Conservation (phyloP, 2,329 filamentous ascomycete genomes). For the Trichoderma atroviride region DNA sequence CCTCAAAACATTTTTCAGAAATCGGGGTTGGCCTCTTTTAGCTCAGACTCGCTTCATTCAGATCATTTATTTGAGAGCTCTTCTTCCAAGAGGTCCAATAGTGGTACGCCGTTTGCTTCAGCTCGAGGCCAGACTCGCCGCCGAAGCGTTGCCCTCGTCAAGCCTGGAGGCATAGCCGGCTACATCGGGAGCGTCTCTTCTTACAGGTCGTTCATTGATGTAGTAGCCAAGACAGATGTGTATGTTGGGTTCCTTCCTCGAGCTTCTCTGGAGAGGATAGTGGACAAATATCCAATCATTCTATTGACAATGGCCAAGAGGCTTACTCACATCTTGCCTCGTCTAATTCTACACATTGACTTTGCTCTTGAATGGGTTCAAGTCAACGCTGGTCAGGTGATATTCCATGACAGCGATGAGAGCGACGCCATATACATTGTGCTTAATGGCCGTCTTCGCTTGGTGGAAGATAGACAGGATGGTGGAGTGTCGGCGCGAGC, state of each 20-base stretch:
- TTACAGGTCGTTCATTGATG: conserved; percentile 93
- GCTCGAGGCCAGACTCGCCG: conserved; percentile 50
- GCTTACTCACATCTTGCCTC: conserved; percentile 83
- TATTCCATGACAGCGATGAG: conserved; percentile 91
- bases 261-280: conserved; percentile 83
- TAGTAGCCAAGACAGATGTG: conserved; percentile 96
- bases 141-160: conserved; percentile 84
- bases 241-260: conserved; percentile 94
- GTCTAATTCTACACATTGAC: conserved; percentile 92
- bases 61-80: conserved; percentile 33
- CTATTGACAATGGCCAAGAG: conserved; percentile 95
- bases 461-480: conserved; percentile 79
- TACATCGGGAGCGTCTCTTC: conserved; percentile 95
- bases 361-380: conserved; percentile 99
- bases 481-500: conserved; percentile 84
- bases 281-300: conserved; percentile 89
- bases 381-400: conserved; percentile 90
- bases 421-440: conserved; percentile 99
- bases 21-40: conserved; percentile 33
- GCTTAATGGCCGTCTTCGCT: conserved; percentile 84
- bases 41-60: conserved; percentile 26
- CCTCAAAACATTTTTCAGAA: conserved; percentile 40
- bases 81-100: background rate
- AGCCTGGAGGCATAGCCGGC: conserved; percentile 89
- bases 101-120: background rate